Base-by-base conservation (phyloP, 371 early-diverging fungal genomes). In the Coemansia sp. region DNA sequence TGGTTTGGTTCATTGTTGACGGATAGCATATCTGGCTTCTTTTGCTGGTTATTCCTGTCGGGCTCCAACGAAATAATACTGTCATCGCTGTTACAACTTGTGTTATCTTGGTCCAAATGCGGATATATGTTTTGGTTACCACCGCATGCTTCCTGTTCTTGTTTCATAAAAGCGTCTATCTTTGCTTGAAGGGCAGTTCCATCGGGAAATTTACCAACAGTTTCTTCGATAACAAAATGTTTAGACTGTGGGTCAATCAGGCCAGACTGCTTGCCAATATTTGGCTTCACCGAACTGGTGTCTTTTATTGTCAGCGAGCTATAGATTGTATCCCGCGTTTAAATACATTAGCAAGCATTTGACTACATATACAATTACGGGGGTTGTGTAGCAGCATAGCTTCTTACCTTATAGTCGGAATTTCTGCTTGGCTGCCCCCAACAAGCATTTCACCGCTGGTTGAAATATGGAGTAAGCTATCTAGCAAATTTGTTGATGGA, bases 251-350 rank as follows among this genome's bases (percentile, higher is more conserved):
- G 40, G 16, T 44, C 12, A 20, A 60, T 18, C 18, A 60, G 16
- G 7, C 60, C 62, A 37, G 51, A 51, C 2, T 9, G 23, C 30
- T 50, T 26, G 5, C 50, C 62, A n/a, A 50, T 37, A 9, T 33
- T 30, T 3, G 20, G 62, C 28, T 20, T 20, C 3, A 9, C 23
- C 11, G 28, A 18, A 3, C 37, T 5, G 18, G 48, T 21, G 18
- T 62, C 50, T 20, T 30, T n/a, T 3, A n/a, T 28, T 23, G 62
- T 62, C 30, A 62, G 33, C 21, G 62, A 48, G 33, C 59, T 59
- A 59, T 11, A 40, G 14, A 18, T 50, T 50, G n/a, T 23, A 23
- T 6, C 2, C 20, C 8, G 26, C 9, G 2, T 8, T 11, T 23
- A n/a, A 51, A 18, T 51, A 20, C 3, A 51, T 18, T 21, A 51